phyloP scores from a whole-genome alignment of 768 basidiomycete genomes.

The Pluteus cervinus region DNA sequence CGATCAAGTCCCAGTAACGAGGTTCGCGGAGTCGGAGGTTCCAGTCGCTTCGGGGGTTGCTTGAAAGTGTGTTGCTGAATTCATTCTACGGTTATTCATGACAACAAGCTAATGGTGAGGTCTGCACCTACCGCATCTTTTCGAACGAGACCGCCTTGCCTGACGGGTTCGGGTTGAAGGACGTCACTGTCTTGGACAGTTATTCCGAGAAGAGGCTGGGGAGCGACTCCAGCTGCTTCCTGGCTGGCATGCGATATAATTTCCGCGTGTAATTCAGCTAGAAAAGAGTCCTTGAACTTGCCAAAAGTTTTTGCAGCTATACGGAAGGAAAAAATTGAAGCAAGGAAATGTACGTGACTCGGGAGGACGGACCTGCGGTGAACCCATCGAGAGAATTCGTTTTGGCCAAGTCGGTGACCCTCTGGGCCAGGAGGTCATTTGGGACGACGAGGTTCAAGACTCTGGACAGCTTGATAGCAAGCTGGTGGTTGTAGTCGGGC shows the following conservation, averaged over 20 bases:
- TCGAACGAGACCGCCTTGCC: slow-evolving; percentile 74
- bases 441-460: slow-evolving; percentile 76
- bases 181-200: slow-evolving; percentile 77
- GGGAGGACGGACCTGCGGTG: slow-evolving; percentile 46
- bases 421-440: slow-evolving; percentile 74
- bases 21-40: slow-evolving; percentile 70
- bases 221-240: slow-evolving; percentile 46
- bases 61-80: slow-evolving; percentile 80
- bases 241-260: slow-evolving; percentile 68
- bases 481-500: slow-evolving; percentile 58
- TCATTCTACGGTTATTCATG: slow-evolving; percentile 5
- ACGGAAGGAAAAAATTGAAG: slow-evolving; percentile 5
- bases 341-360: neutral
- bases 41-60: slow-evolving; percentile 63
- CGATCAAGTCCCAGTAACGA: slow-evolving; percentile 86
- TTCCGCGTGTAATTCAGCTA: slow-evolving; percentile 74
- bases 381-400: slow-evolving; percentile 60
- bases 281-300: slow-evolving; percentile 76
- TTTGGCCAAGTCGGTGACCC: slow-evolving; percentile 78
- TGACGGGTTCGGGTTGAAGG: slow-evolving; percentile 70
- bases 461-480: slow-evolving; percentile 77
- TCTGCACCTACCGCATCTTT: slow-evolving; percentile 48
- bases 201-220: slow-evolving; percentile 68
- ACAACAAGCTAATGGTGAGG: neutral
- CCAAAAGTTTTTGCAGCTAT: slow-evolving; percentile 77